Base-by-base conservation (phyloP, 1,139 yeast species). In the Yamadazyma friedrichii region DNA sequence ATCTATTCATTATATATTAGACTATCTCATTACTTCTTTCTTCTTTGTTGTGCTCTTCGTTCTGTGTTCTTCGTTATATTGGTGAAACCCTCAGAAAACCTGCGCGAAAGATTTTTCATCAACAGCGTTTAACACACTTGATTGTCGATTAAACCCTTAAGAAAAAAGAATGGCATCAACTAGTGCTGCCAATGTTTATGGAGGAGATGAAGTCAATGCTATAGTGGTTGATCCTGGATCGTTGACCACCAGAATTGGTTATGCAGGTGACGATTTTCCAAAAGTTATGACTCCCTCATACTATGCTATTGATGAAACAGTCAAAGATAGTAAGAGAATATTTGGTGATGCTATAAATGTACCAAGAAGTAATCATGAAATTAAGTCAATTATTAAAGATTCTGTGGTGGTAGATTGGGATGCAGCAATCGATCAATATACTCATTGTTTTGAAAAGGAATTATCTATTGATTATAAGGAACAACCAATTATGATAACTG, bases 211-310 rank as follows among this genome's bases (percentile, higher is more conserved):
- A 61, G 84, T 93, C 47, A 82, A 88, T 48, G 96, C 98, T 29
- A 73, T 93, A 6, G 95, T 93, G 22, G 72, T 93, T 28, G 98
- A 93, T 59, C 91, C 96, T 0, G 98, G 98, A 20, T 83, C 96
- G 9, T 80, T 74, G 50, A 70, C 80, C 46, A 88, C 97, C 3
- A 79, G 94, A 43, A 80, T 86, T 17, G 98, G 98, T 1, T 91
- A 80, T 61, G 95, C 98, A 4, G 98, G 98, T 9, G 95, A 89
- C 48, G 98, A 93, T 61, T 77, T 82, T 45, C 98, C 98, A 6
- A 81, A 85, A 49, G 68, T 84, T 2, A 80, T 85, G 30, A 64
- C 85, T 6, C 88, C 96, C 2, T 84, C 96, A 0, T 70, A 60
- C 47, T 84, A 65, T 47, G 67, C 68, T 9, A 41, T 48, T 15